Conservation (phyloP, 1,284 basidiomycete species). For the Ceratobasidium papillatum region DNA sequence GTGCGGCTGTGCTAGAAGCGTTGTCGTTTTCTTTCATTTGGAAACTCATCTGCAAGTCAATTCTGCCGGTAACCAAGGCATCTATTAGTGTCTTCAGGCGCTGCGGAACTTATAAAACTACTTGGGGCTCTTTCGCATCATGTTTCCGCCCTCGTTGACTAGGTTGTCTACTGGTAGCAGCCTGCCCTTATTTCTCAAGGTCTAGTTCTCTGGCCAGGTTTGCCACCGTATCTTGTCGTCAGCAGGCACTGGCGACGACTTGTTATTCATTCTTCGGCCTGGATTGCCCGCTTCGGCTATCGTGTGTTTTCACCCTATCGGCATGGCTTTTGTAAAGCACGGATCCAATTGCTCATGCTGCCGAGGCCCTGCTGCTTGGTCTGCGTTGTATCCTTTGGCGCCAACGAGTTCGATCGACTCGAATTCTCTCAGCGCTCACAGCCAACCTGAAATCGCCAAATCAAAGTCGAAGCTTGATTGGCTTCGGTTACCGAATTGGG, state of each 20-base stretch:
- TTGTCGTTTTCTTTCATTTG: slow-evolving; percentile 11
- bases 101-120: slow-evolving; percentile 8
- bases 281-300: background rate
- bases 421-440: slow-evolving; percentile 25
- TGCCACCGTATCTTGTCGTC: slow-evolving; percentile 11
- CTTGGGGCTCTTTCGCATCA: background rate
- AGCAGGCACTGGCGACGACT: slow-evolving; percentile 23
- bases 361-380: slow-evolving; percentile 36
- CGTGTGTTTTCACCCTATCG: background rate
- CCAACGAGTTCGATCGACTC: slow-evolving; percentile 29
- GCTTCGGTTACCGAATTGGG: slow-evolving; percentile 35
- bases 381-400: slow-evolving; percentile 21
- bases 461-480: slow-evolving; percentile 17
- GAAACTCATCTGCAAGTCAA: background rate
- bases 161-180: slow-evolving; percentile 35
- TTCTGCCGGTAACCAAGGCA: slow-evolving; percentile 24
- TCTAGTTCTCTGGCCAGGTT: slow-evolving; percentile 24
- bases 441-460: slow-evolving; percentile 32
- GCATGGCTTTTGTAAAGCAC: slow-evolving; percentile 28
- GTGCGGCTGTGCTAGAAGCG: background rate
- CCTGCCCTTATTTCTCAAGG: background rate
- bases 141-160: slow-evolving; percentile 8
- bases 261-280: background rate
- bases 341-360: slow-evolving; percentile 22
- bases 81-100: background rate